A percentile compares a stretch with the other conserved stretches of the same genome.
Conservation (phyloP, 2,329 filamentous ascomycete genomes). For the Colletotrichum abscissum region DNA sequence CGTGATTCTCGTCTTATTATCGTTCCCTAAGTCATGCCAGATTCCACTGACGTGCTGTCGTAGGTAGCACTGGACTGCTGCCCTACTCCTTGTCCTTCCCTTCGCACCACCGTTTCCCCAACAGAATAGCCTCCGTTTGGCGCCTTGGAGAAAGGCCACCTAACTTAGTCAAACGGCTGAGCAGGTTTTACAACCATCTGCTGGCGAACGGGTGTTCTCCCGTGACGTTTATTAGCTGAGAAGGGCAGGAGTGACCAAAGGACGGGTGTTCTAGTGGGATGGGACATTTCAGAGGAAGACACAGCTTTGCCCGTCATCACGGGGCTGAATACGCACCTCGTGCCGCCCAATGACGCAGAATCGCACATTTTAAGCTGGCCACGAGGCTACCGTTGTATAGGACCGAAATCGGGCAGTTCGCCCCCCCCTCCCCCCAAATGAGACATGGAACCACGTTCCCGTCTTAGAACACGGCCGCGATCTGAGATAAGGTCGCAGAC, state of each 20-base stretch:
- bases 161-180: slow-evolving; percentile 1
- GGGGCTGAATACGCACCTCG: slow-evolving; percentile 20
- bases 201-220: slow-evolving; percentile 15
- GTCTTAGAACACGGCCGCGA: neutral
- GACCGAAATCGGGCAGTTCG: neutral
- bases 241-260: slow-evolving; percentile 7
- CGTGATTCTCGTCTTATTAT: slow-evolving; percentile 32
- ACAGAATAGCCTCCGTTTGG: slow-evolving; percentile 11
- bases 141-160: neutral
- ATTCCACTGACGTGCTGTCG: slow-evolving; percentile 16
- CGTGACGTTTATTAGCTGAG: slow-evolving; percentile 20
- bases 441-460: neutral
- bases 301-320: slow-evolving; percentile 20
- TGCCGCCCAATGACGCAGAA: slow-evolving; percentile 30
- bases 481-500: neutral
- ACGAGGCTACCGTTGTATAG: slow-evolving; percentile 52
- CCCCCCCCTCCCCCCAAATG: neutral
- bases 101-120: slow-evolving; percentile 19
- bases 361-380: slow-evolving; percentile 37
- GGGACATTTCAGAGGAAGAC: neutral
- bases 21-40: slow-evolving; percentile 30
- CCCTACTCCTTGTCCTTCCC: neutral
- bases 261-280: slow-evolving; percentile 1
- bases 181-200: slow-evolving; percentile 1
- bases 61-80: neutral